These are phyloP conservation scores for Sphaceloma murrayae DNA, from an alignment of 2,329 filamentous ascomycete genomes.

Conservation along the genomic window DNA sequence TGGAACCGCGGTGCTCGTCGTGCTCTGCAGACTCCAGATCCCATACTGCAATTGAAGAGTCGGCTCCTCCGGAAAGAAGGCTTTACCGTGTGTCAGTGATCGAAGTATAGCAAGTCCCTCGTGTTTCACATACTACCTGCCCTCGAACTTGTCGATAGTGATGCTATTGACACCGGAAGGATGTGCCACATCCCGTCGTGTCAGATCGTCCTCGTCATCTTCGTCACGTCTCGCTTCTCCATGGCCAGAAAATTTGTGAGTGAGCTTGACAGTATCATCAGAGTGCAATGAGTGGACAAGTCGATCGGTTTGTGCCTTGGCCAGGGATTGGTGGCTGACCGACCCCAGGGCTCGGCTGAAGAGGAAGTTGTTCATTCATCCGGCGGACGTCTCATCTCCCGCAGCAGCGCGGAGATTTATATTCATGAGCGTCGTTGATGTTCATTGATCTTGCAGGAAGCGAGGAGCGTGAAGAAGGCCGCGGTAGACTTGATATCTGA, in stretches of 20 bases:
- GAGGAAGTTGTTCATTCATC: conserved; percentile 60
- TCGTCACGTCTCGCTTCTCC: conserved; percentile 16
- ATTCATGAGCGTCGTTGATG: background rate
- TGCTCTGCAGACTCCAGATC: conserved; percentile 57
- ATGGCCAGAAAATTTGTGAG: conserved; percentile 45
- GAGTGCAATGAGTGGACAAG: conserved; percentile 61
- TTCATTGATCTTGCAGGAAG: background rate
- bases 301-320: conserved; percentile 54
- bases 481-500: no score
- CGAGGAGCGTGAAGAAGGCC: no score
- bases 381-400: background rate
- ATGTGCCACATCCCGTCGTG: conserved; percentile 50
- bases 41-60: conserved; percentile 79
- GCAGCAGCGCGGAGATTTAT: no score
- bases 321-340: conserved; percentile 53
- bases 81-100: conserved; percentile 33
- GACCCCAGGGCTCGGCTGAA: conserved; percentile 66
- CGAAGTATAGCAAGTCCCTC: background rate
- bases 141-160: conserved; percentile 72
- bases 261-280: conserved; percentile 59
- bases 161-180: conserved; percentile 69
- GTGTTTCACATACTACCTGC: conserved; percentile 50
- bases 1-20: conserved; percentile 15
- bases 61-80: conserved; percentile 74
- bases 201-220: conserved; percentile 24